These are phyloP conservation scores for Lactarius psammicola DNA, from an alignment of 768 basidiomycete genomes.

Conservation along the genomic window DNA sequence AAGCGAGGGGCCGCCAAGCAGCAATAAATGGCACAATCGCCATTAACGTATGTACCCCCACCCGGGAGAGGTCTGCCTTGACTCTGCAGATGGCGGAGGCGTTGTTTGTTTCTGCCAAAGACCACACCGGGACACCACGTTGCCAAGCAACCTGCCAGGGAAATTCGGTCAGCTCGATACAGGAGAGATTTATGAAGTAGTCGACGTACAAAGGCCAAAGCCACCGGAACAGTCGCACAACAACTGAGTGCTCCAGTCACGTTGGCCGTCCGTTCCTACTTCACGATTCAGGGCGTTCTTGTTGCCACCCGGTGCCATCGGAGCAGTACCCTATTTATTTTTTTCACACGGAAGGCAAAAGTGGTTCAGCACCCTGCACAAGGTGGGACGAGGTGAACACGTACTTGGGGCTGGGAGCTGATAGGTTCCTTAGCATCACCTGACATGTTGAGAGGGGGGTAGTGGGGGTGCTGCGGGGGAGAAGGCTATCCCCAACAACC, in stretches of 20 bases:
- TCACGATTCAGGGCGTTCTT: slow-evolving; percentile 34
- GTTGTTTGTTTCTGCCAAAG: slow-evolving; percentile 43
- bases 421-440: background rate
- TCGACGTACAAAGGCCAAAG: slow-evolving; percentile 33
- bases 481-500: background rate
- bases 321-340: background rate
- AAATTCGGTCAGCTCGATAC: background rate
- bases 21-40: slow-evolving; percentile 42
- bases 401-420: slow-evolving; percentile 21
- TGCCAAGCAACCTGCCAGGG: slow-evolving; percentile 37
- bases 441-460: background rate
- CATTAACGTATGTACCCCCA: slow-evolving; percentile 37
- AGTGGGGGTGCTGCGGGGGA: background rate
- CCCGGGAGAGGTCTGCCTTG: slow-evolving; percentile 42
- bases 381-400: background rate
- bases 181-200: background rate
- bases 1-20: slow-evolving; percentile 36
- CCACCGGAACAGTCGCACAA: slow-evolving; percentile 32
- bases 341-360: background rate
- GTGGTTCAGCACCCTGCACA: background rate
- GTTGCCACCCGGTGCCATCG: slow-evolving; percentile 14
- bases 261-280: slow-evolving; percentile 32
- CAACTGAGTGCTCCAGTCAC: slow-evolving; percentile 37
- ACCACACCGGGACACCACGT: slow-evolving; percentile 45
- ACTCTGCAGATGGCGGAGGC: slow-evolving; percentile 40